Evolutionary conservation across 2,329 filamentous ascomycete species (phyloP), one percentile per base, ranked within the genome.

Genomic region (Ceratocystis albifundus): DNA sequence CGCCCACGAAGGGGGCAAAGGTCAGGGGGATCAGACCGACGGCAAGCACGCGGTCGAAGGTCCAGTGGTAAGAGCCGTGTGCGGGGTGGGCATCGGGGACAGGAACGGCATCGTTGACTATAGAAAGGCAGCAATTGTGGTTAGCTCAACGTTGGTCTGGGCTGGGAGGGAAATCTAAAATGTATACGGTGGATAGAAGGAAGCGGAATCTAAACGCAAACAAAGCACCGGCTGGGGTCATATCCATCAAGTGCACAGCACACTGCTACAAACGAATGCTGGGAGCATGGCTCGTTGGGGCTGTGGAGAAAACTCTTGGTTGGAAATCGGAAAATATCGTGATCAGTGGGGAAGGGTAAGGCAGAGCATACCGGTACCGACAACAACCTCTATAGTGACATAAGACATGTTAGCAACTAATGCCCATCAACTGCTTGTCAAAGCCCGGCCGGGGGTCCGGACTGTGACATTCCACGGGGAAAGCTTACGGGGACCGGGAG

Each of bases 41-140:
- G 67, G 90, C 87, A 72, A 97, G 79, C 66, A 90, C 75, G 74
- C 90, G 91, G 82, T 99, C 94, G 74, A 96, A 96, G 68, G 88
- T 89, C 94, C 94, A 99, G 84, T 99, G 94, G 81, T 97, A 99
- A 77, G 89, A 95, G 72, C 94, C 94, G 79, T 99, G 90, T 66
- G 85, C 80, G 53, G 93, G 86, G 71, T 83, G 84, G 65, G 89
- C 78, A 25, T 83, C 75, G 59, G 91, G 92, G 28, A 96, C 77
- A 48, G 84, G 84, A 41, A 84, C 88, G 66, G 94, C 84, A 74
- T 97, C 92, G 79, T 99, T 99, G 74, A 92, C 90, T 88, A 73
- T 22, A 5, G 25, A 46, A 8, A 30, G 36, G 25, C 41, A 44
- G 45, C 22, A 36, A 36, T 30, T 6, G 44, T 66, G 41, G 28